Base-by-base conservation (phyloP, 495 filamentous ascomycete genomes). In the Elasticomyces elasticus region DNA sequence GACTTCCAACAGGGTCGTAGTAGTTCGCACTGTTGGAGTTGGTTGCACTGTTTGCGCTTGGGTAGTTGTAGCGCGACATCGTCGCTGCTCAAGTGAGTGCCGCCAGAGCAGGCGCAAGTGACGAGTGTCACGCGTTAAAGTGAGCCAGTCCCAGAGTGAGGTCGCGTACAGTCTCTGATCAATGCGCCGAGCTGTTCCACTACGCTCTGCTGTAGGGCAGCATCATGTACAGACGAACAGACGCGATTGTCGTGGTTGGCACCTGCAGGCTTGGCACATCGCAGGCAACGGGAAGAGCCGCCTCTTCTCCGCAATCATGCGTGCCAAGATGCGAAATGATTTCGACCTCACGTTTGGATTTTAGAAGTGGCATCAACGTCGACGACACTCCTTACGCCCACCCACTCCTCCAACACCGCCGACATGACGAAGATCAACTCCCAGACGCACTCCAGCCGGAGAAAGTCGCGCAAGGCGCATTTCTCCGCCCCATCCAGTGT, bases 391-490 rank as follows among this genome's bases (percentile, higher is more conserved):
- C 56, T 28, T 27, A 24, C 52, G 40, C 54, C 54, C 45, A 44
- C 56, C 45, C 24, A 42, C 38, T 54, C 44, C 26, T 27, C 47
- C 30, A 51, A 45, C 44, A 42, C 51, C 51, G 54, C 50, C 61
- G 51, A 56, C 61, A 80, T 81, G 78, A 73, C 76, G 53, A 82
- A 81, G 66, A 72, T 78, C 62, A 79, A 77, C 68, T 62, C 65
- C 63, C 64, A 73, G 49, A 68, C 89, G 69, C 74, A 81, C 73
- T 87, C 85, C 73, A 94, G 87, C 67, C 84, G 92, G 74, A 81
- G 90, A 72, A 99, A 99, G 85, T 87, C 86, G 71, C 87, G 92
- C 75, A 94, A 94, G 80, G 87, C 86, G 62, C 91, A 99, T 79
- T 97, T 94, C 83, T 73, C 72, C 59, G 92, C 92, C 57, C 89